These are phyloP conservation scores for Sclerotinia borealis DNA, from an alignment of 2,329 filamentous ascomycete species.

Conservation along the genomic window DNA sequence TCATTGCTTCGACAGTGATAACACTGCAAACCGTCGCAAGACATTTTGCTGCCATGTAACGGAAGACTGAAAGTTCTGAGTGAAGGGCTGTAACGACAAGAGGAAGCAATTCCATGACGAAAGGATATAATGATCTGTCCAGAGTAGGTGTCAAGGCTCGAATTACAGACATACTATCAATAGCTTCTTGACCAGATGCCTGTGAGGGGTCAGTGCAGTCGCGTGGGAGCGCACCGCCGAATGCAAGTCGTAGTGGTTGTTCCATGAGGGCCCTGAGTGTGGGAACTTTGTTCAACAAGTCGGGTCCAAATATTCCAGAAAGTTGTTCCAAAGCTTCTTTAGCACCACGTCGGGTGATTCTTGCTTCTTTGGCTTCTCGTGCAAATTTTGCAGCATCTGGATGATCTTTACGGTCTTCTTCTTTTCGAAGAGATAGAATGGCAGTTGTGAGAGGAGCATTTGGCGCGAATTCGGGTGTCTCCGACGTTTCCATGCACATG, in stretches of 20 bases:
- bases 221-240: conserved; percentile 63
- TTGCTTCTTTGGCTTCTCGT: conserved; percentile 78
- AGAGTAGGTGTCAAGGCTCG: conserved; percentile 91
- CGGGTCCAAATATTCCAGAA: conserved; percentile 68
- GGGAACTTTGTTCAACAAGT: conserved; percentile 76
- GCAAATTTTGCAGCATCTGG: conserved; percentile 87
- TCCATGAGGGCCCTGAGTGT: conserved; percentile 78
- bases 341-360: conserved; percentile 84
- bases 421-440: conserved; percentile 91
- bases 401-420: conserved; percentile 92
- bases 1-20: conserved; percentile 92
- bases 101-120: conserved; percentile 78
- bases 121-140: conserved; percentile 65
- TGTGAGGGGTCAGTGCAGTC: conserved; percentile 69
- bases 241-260: conserved; percentile 67
- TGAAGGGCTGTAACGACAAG: conserved; percentile 82
- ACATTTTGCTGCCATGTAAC: conserved; percentile 96
- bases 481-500: conserved; percentile 93
- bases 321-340: conserved; percentile 92
- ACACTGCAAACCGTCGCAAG: conserved; percentile 96
- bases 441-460: conserved; percentile 72
- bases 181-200: conserved; percentile 80
- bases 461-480: conserved; percentile 89
- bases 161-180: conserved; percentile 89
- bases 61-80: conserved; percentile 82